Base-by-base conservation (phyloP, 75 land plant species). In the Cunninghamia lanceolata region DNA sequence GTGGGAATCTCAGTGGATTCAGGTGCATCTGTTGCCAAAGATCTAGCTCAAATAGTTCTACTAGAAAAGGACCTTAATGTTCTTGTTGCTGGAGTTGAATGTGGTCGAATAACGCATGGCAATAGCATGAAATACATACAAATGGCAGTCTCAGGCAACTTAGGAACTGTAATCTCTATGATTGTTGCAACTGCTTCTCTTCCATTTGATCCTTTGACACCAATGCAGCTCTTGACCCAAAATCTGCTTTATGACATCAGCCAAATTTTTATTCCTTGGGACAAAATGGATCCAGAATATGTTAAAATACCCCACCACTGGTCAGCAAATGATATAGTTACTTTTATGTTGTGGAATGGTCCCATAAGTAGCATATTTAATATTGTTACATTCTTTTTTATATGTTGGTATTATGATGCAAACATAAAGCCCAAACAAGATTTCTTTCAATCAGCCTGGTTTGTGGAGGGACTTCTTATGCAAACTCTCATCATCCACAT, bases 1-100 rank as follows among this genome's bases (percentile, higher is more conserved):
- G 94, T 93, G 3, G 94, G 94, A 4, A 93, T 93, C 70, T 93
- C 94, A 45, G 94, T 93, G 16, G 94, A 93, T 43, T 89, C 92
- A 0, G 94, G 91, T 32, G 89, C 90, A 53, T 85, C 91, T 28
- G 89, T 90, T 40, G 92, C 94, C 19, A 93, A 91, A 80, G 90
- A 93, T 80, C 70, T 86, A 42, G 87, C 94, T 4, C 92, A 91
- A 17, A 93, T 93, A 39, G 91, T 93, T 30, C 87, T 93, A 42
- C 90, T 93, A 28, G 92, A 93, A 86, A 93, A 93, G 85, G 94
- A 93, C 43, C 87, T 93, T 6, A 91, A 91, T 82, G 94, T 93
- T 7, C 94, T 93, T 7, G 94, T 90, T 16, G 88, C 88, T 14
- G 94, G 94, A n/a, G 92, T 93, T 46, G 88, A 88, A 73, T 87